phyloP scores from a whole-genome alignment of 1,284 basidiomycete genomes.

The Ustilago cynodontis region DNA sequence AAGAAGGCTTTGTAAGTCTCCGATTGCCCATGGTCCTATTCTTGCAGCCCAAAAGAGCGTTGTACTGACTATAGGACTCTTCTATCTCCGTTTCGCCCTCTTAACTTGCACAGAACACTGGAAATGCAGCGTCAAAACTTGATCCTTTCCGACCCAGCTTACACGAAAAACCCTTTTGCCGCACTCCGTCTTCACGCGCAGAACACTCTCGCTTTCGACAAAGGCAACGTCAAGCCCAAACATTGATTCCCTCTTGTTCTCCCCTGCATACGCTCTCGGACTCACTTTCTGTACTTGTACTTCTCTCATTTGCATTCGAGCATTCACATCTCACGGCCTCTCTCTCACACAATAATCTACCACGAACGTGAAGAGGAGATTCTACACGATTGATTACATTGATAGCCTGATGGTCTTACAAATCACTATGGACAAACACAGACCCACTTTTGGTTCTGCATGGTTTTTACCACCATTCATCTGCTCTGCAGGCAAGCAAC shows the following conservation, averaged over 20 bases:
- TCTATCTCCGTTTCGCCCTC: too few relatives aligned
- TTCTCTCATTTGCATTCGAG: constrained; percentile 4
- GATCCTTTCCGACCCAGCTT: constrained; percentile 60
- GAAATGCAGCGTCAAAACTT: constrained; percentile 61
- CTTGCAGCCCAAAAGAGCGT: neutral
- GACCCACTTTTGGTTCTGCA: neutral
- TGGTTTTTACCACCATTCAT: neutral
- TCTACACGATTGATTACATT: constrained; percentile 3
- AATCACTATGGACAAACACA: constrained; percentile 1
- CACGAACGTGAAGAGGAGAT: neutral
- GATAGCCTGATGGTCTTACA: constrained; percentile 2
- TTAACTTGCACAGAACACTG: constrained; percentile 31
- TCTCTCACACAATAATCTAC: neutral
- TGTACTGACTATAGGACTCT: neutral
- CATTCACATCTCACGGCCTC: neutral
- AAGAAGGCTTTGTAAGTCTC: constrained; percentile 61
- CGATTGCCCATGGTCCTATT: neutral
- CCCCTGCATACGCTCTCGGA: neutral
- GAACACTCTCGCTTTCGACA: constrained; percentile 59
- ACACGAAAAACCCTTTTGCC: constrained; percentile 59
- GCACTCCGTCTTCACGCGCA: constrained; percentile 64
- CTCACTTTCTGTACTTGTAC: constrained; percentile 35
- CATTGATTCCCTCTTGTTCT: constrained; percentile 8
- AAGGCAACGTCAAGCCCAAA: constrained; percentile 19
- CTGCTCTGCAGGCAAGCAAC: constrained; percentile 1